Percentiles rank a stretch among this genome's conserved stretches.
Evolutionary conservation across 768 basidiomycete genomes (phyloP).

Genomic region (Mycena alexandri): DNA sequence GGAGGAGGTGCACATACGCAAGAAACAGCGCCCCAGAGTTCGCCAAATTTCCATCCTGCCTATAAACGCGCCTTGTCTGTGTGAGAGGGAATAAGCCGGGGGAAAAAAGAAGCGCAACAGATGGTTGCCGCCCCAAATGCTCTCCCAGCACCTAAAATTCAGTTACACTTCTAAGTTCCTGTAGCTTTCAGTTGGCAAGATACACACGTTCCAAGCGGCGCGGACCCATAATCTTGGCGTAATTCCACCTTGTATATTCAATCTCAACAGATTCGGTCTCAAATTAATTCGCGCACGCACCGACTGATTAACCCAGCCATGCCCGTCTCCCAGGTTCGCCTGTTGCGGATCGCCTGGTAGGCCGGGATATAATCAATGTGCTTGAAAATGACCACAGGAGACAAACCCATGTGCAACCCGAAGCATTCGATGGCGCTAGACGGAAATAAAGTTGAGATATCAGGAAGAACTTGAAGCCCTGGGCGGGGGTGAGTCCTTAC

Average conservation of each 20-base stretch:
- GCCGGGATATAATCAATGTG: too few relatives aligned
- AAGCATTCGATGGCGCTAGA: conserved; percentile 18
- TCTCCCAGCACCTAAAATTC: conserved; percentile 12
- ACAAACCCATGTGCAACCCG: conserved; percentile 16
- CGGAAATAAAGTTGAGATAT: neutral
- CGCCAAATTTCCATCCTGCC: conserved; percentile 7
- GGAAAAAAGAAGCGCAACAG: conserved; percentile 1
- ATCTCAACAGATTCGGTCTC: neutral
- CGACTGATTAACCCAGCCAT: conserved; percentile 23
- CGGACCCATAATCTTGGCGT: conserved; percentile 15
- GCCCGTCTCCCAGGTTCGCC: conserved; percentile 26
- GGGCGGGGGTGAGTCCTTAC: neutral
- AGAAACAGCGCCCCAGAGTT: conserved; percentile 27
- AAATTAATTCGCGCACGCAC: neutral
- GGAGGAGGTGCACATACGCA: conserved; percentile 8
- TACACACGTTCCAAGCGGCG: neutral
- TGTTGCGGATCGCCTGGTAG: conserved; percentile 18
- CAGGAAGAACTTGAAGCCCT: too few relatives aligned
- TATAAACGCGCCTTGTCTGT: neutral
- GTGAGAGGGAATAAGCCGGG: neutral
- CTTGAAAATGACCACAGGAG: neutral
- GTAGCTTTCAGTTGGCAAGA: too few relatives aligned
- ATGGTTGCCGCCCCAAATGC: conserved; percentile 24
- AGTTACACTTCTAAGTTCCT: too few relatives aligned
- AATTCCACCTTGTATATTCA: conserved; percentile 10